Evolutionary conservation across 179 eudicot species (phyloP), one percentile per base, ranked within the genome.

Genomic region (Beta macrorhiza): DNA sequence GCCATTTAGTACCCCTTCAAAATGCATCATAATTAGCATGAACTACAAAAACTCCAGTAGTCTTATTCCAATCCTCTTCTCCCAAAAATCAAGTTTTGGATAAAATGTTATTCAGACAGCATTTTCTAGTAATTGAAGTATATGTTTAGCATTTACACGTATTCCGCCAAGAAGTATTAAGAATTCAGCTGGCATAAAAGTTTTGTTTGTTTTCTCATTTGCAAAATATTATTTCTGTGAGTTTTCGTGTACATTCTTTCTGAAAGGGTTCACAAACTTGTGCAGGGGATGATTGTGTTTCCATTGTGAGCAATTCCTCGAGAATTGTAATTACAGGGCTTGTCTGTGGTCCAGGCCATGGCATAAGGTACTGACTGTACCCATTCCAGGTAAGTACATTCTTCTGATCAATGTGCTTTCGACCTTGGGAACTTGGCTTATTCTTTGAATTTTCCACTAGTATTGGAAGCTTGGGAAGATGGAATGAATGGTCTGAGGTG

Each of bases 231-330:
- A 20, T 44, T 42, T 64, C 25, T 22, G 22, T 9, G 8, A 29
- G 52, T 25, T 56, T 81, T 32, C 19, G 14, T 53, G 2, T 53
- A 20, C 58, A 45, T 69, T 62, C 14, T 22, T 51, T 44, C 52
- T 56, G 73, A 73, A 9, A 45, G 13, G 9, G 19, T 67, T 56
- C 47, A 56, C 20, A 67, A 15, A 67, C 11, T 45, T 65, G 29
- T 84, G 80, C 85, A 95, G 99, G 98, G 75, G 99, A 94, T 84
- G 99, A 96, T 79, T 96, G 99, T 86, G 75, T 96, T 67, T 94
- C 99, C 65, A 90, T 96, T 67, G 99, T 92, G 67, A 84, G 93
- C 87, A 94, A 91, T 84, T 91, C 99, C 83, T 89, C 99, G 37
- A 77, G 78, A 32, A 78, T 96, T 78, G 81, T 62, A 49, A 86